phyloP scores from a whole-genome alignment of 805 yeast species.

The Cyberlindnera mississippiensis region DNA sequence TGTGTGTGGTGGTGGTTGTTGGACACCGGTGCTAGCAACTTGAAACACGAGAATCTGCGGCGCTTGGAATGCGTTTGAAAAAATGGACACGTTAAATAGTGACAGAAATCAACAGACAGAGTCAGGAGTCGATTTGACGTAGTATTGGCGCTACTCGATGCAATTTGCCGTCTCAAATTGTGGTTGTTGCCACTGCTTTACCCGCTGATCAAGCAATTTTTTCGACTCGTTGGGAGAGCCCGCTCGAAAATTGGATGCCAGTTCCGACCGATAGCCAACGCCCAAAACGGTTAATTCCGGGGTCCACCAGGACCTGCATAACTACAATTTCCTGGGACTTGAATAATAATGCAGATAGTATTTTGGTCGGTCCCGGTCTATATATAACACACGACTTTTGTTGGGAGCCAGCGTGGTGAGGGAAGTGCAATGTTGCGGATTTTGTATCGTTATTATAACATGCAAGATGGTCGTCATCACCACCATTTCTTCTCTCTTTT shows the following conservation, averaged over 20 bases:
- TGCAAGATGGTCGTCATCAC: conserved; percentile 1
- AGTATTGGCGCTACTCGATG: no score
- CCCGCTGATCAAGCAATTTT: not conserved
- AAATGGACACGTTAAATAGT: not conserved
- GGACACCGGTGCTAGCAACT: not conserved
- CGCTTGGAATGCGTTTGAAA: no score
- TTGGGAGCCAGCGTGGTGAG: not conserved
- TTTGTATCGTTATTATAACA: conserved; percentile 1
- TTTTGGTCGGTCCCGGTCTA: not conserved
- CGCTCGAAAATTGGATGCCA: no score
- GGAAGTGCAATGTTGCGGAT: not conserved
- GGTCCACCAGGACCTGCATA: not conserved
- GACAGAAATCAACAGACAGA: not conserved
- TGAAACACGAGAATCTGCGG: not conserved
- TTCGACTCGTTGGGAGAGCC: not conserved
- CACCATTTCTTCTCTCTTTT: not conserved
- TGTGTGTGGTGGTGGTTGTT: not conserved
- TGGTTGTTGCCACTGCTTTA: not conserved
- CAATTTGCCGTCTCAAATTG: no score
- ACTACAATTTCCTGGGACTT: not conserved
- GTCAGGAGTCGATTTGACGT: not conserved
- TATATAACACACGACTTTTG: not conserved
- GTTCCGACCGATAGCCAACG: no score
- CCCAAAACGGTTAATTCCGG: no score
- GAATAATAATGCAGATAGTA: not conserved